Base-by-base conservation (phyloP, 2,329 filamentous ascomycete genomes). In the Fonsecaea erecta region DNA sequence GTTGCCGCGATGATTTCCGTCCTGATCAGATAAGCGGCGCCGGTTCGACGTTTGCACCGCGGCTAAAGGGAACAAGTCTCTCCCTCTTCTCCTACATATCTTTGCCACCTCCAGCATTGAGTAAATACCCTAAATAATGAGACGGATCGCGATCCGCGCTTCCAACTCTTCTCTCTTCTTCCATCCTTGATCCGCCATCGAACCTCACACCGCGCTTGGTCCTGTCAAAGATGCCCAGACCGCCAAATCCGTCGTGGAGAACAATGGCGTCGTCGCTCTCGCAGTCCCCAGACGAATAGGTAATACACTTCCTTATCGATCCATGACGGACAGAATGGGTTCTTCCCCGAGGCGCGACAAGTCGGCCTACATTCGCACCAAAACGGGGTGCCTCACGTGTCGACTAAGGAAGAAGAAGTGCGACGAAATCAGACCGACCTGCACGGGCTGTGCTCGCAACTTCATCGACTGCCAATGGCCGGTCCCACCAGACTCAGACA, bases 361-460 rank as follows among this genome's bases (percentile, higher is more conserved):
- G 18, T 24, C 21, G 37, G 18, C 16, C 58, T 52, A 14, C 30
- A 53, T 26, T 40, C 58, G 63, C 43, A 59, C 40, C 37, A 64
- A 59, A 28, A 80, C 78, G 1, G 74, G 74, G n/a, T 77, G 75
- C 54, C 72, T 71, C 58, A 73, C 72, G 8, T 77, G 75, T 60
- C 68, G 74, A 26, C 70, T 71, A 4, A 73, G 75, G 11, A 76
- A 74, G 69, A 75, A 76, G 69, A 76, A 76, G 65, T 77, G 75
- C 52, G 78, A 80, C 64, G 79, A 81, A 70, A 75, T 74, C 14
- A 77, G 78, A 74, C 72, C 82, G 74, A 62, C 78, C 78, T 74
- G 80, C 59, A 46, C 34, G 3, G 60, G 52, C 12, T 68, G 66
- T 40, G 43, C 51, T 9, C 46, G 62, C 34, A 64, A 60, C 43